Percentiles rank a stretch among this genome's conserved stretches.
Conservation (phyloP, 306 rosid genomes). For the Vigna mungo region DNA sequence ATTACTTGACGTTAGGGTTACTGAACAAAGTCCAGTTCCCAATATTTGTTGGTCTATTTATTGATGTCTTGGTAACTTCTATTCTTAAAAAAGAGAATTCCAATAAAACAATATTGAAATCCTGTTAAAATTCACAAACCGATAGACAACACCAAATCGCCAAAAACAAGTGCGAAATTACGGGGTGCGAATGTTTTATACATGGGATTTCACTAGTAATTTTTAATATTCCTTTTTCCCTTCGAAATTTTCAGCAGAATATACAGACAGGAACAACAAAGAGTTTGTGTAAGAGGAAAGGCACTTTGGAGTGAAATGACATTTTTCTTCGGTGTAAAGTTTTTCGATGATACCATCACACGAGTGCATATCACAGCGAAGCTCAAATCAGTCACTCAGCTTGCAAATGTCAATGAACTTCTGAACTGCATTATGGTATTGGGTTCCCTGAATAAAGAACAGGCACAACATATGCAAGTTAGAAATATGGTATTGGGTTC, state of each 20-base stretch:
- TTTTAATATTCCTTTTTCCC: background rate
- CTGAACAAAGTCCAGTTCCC: too few species aligned
- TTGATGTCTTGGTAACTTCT: too few species aligned
- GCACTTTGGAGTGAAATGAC: too few species aligned
- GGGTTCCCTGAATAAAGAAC: constrained; percentile 64
- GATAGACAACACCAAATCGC: background rate
- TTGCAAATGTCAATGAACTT: constrained; percentile 79
- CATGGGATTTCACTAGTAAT: background rate
- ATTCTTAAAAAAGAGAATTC: too few species aligned
- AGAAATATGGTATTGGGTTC: too few species aligned
- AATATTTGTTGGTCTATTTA: too few species aligned
- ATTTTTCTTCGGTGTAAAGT: background rate
- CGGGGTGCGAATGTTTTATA: background rate
- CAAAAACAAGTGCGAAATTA: background rate
- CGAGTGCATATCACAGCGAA: constrained; percentile 38
- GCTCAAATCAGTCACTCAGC: constrained; percentile 67
- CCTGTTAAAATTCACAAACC: too few species aligned
- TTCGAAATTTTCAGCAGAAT: background rate
- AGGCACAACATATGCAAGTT: constrained; percentile 13
- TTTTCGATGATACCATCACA: background rate
- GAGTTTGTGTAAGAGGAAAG: too few species aligned
- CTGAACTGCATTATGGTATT: constrained; percentile 81
- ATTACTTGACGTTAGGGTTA: too few species aligned
- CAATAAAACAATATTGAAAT: too few species aligned
- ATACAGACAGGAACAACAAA: background rate